Percentiles rank a stretch among this genome's conserved stretches.
Evolutionary conservation across 2,329 filamentous ascomycete species (phyloP).

Genomic region (Macrophomina tecta): DNA sequence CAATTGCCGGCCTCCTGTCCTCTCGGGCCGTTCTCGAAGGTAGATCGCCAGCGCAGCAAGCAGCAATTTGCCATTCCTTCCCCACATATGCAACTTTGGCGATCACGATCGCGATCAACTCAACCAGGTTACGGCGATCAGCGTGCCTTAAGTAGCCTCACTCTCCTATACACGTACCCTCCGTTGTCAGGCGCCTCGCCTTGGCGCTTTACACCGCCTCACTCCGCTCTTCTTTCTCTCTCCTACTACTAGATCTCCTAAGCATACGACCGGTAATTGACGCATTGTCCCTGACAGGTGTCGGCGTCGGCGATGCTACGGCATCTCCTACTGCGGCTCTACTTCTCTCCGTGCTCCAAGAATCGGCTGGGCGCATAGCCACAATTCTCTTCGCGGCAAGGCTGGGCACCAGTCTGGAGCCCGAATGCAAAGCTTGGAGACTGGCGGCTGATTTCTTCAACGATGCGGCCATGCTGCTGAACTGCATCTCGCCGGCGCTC

Average conservation of each 20-base stretch:
- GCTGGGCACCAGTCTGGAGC: conserved; percentile 81
- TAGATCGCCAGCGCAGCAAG: conserved; percentile 35
- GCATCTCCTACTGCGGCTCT: conserved; percentile 82
- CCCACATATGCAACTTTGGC: conserved; percentile 23
- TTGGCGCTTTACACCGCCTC: background rate
- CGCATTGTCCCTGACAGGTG: conserved; percentile 50
- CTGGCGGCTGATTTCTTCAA: conserved; percentile 89
- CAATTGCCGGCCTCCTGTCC: conserved; percentile 79
- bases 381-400: conserved; percentile 87
- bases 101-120: conserved; percentile 20
- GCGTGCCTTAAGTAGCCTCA: conserved; percentile 14
- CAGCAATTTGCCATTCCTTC: conserved; percentile 1
- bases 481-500: conserved; percentile 78
- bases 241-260: background rate
- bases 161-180: background rate
- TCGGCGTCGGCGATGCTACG: conserved; percentile 83
- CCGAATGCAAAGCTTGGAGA: conserved; percentile 88
- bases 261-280: background rate
- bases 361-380: conserved; percentile 78
- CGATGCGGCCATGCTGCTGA: conserved; percentile 83
- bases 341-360: conserved; percentile 81
- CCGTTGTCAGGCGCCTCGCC: background rate
- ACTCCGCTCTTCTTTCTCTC: background rate
- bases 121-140: conserved; percentile 9
- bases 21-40: conserved; percentile 82